Percentiles rank a stretch among this genome's conserved stretches.
These are phyloP conservation scores for Candida loeiensis DNA, from an alignment of 805 yeast genomes.

Conservation along the genomic window DNA sequence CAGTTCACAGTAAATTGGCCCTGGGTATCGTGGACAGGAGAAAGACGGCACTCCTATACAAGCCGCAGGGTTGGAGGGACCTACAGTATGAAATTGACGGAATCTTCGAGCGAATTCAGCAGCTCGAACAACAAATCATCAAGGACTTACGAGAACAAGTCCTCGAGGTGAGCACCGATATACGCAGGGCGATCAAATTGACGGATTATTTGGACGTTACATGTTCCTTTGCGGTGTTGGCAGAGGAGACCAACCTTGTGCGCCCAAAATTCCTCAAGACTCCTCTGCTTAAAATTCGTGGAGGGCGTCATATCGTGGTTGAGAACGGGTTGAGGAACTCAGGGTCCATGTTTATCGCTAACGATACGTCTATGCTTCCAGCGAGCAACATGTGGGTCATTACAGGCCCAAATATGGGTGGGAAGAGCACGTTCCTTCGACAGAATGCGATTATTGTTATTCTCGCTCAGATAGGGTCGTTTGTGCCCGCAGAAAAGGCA, in stretches of 20 bases:
- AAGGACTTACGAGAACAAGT: conserved; percentile 46
- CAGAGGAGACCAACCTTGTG: conserved; percentile 62
- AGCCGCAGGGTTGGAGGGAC: conserved; percentile 50
- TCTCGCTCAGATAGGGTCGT: conserved; percentile 53
- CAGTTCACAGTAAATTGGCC: conserved; percentile 16
- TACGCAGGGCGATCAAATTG: conserved; percentile 49
- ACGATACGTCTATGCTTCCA: conserved; percentile 30
- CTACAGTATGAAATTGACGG: conserved; percentile 49
- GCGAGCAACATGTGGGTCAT: conserved; percentile 19
- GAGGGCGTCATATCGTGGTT: conserved; percentile 84
- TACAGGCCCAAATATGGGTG: conserved; percentile 47
- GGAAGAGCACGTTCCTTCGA: conserved; percentile 49
- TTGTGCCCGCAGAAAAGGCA: conserved; percentile 49
- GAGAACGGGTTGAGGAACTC: conserved; percentile 61
- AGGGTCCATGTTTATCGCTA: conserved; percentile 48
- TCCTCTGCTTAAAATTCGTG: conserved; percentile 45
- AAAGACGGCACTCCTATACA: conserved; percentile 43
- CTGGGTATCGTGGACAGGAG: conserved; percentile 30
- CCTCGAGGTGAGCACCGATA: conserved; percentile 38
- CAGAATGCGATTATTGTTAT: conserved; percentile 48
- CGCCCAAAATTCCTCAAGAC: conserved; percentile 60
- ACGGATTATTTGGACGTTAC: conserved; percentile 71
- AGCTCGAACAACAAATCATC: conserved; percentile 55
- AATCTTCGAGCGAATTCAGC: conserved; percentile 44
- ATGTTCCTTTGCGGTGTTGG: conserved; percentile 66